Evolutionary conservation across 805 yeast genomes (phyloP), one percentile per base, ranked within the genome.

Genomic region (Jamesozyma rosinii): DNA sequence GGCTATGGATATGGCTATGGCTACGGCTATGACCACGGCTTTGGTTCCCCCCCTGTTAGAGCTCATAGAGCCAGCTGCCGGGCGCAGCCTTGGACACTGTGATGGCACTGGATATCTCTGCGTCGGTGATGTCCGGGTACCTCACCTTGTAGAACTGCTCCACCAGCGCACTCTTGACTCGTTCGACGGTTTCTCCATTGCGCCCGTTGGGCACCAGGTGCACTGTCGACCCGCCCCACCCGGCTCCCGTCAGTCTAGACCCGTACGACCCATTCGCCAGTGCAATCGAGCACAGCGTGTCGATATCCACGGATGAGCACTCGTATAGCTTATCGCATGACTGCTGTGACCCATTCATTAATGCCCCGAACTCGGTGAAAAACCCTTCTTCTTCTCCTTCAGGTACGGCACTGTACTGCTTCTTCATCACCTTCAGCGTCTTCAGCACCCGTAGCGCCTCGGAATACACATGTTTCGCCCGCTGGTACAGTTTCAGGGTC

Each of bases 211-310:
- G 55, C 5, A 81, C 76, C 44, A 81, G 61, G 56, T 80, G 85
- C 15, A 81, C 83, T 0, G 82, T 69, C 21, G 80, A 75, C 4
- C 88, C 88, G 31, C 88, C 88, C 72, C 79, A 81, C 2, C 88
- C 89, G 8, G 88, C 88, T 19, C 88, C 88, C 4, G 88, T 81
- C n/a, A 79, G 70, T 44, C 89, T 68, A 1, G 84, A 76, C n/a
- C 88, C 88, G 45, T 61, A 68, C 0, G 84, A 67, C 2, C 88
- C 89, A 49, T 73, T 68, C 1, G 49, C 54, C 34, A 66, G 57
- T 2, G 85, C 86, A 42, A 81, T 70, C 5, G 54, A 42, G 53
- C 83, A 76, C 33, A 81, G 56, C 10, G 60, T 59, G 44, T 80
- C 76, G 39, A 79, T 69, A 47, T 74, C 79, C 1, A 67, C 68